phyloP scores from a whole-genome alignment of 345 rosid genomes.

The Cardiospermum halicacabum region DNA sequence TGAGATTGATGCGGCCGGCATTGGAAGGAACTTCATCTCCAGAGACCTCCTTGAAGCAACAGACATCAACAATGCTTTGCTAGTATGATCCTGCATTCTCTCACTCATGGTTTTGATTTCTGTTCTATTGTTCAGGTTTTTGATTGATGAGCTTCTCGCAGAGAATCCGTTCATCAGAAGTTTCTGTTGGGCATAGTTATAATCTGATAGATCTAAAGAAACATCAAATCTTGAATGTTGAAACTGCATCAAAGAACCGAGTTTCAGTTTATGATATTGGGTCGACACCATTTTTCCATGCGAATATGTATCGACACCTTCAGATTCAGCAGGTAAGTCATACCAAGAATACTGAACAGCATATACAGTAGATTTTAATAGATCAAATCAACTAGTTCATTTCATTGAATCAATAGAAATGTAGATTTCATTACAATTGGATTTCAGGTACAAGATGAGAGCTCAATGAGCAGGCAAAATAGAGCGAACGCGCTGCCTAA shows the following conservation, averaged over 20 bases:
- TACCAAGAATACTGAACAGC: background rate
- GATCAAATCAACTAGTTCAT: background rate
- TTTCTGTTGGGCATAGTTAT: slow-evolving; percentile 57
- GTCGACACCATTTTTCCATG: slow-evolving; percentile 49
- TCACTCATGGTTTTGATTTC: background rate
- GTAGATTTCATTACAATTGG: slow-evolving; percentile 9
- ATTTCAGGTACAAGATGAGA: slow-evolving; percentile 43
- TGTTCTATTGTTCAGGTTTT: background rate
- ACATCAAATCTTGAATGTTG: slow-evolving; percentile 40
- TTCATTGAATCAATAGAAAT: background rate
- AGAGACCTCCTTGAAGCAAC: slow-evolving; percentile 57
- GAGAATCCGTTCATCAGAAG: slow-evolving; percentile 40
- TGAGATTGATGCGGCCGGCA: slow-evolving; percentile 42
- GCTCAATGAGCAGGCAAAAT: slow-evolving; percentile 40
- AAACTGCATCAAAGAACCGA: slow-evolving; percentile 48
- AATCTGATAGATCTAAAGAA: slow-evolving; percentile 36
- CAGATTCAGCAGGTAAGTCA: slow-evolving; percentile 43
- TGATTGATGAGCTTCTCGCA: slow-evolving; percentile 16
- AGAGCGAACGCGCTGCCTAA: slow-evolving; percentile 41
- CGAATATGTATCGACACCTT: slow-evolving; percentile 64
- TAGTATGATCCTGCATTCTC: slow-evolving; percentile 20
- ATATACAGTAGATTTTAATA: background rate
- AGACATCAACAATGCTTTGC: slow-evolving; percentile 37
- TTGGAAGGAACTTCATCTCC: slow-evolving; percentile 51
- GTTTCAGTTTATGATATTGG: slow-evolving; percentile 45